Evolutionary conservation across 2,329 filamentous ascomycete genomes (phyloP), one percentile per base, ranked within the genome.

Genomic region (Colletotrichum zoysiae): DNA sequence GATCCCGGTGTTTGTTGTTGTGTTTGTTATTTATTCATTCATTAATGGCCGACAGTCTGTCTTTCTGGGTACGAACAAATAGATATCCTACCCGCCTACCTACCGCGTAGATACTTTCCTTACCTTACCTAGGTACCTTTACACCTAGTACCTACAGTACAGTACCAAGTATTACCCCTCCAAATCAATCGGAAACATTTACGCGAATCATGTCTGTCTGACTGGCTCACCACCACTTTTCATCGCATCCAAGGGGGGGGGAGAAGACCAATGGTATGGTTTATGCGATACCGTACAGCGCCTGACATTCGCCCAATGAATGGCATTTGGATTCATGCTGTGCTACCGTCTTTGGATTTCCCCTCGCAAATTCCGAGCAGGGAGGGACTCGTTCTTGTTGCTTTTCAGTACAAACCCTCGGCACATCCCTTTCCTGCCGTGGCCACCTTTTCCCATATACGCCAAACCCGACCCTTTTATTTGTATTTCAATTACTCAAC

Each of bases 401-500:
- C n/a, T 44, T 11, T 44, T 44, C 40, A 33, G 40, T 53, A 23
- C 30, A 9, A 48, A 48, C 5, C 11, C 20, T 20, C 2, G 7
- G 30, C 33, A 23, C 46, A 30, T 60, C 26, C 38, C 8, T 33
- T 50, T 60, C 44, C 60, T 70, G 46, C 48, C 40, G 38, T 33
- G 42, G 33, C 33, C 12, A 56, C 59, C 23, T 50, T 50, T 56
- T 33, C 55, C 58, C 26, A 35, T 69, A 50, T 44, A 30, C 59
- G 65, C 59, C 55, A 26, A 70, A 51, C 35, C 59, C 65, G 38
- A 56, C 26, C 46, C 26, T 50, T 60, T 35, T 30, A 23, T 12
- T n/a, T 11, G 1, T 8, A 23, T 40, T n/a, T 26, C 23, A 26
- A 65, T 78, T 84, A 89, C 81, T 86, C 81, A 56, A 86, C 80